Base-by-base conservation (phyloP, 176 grass and related monocot genomes). In the Rhynchospora tenuis region DNA sequence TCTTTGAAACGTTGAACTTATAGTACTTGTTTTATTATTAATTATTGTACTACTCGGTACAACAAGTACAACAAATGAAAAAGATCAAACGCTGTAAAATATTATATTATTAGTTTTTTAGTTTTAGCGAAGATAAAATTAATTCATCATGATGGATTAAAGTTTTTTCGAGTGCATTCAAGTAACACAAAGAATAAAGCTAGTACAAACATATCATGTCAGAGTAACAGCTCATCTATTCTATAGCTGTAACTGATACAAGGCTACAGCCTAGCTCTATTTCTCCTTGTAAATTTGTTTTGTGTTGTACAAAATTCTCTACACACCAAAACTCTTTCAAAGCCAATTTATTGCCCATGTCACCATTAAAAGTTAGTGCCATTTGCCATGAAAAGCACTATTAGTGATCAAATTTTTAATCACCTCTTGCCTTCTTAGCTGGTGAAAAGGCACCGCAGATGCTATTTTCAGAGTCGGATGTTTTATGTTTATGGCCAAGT, bases 121-220 rank as follows among this genome's bases (percentile, higher is more conserved):
- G 27, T 55, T 55, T 29, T 16, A 55, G 6, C 54, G 47, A 52
- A 55, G 50, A 54, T 76, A 27, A 73, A 26, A 14, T 19, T 15
- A 17, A 55, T 19, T 16, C 28, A 14, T 19, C 48, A 76, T 29
- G 23, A 76, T 29, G 23, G 54, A 55, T 10, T 48, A 24, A 76
- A 76, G 14, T 47, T 28, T 54, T 72, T 55, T 8, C 7, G 13
- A 76, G 24, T 55, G 48, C 72, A 75, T 55, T 17, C 12, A 54
- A 54, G 15, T 76, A 29, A 74, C 20, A 74, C 70, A 26, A 51
- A 9, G 48, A 76, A 55, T 71, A 19, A 29, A 76, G 14, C 73
- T 55, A 76, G 73, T 76, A 55, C 73, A 54, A 38, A 26, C 73
- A 76, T 76, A 55, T 75, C 46, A 51, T 27, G 71, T 54, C 45